Conservation (phyloP, 192 early-diverging fungal species). For the Gryganskiella cystojenkinii region DNA sequence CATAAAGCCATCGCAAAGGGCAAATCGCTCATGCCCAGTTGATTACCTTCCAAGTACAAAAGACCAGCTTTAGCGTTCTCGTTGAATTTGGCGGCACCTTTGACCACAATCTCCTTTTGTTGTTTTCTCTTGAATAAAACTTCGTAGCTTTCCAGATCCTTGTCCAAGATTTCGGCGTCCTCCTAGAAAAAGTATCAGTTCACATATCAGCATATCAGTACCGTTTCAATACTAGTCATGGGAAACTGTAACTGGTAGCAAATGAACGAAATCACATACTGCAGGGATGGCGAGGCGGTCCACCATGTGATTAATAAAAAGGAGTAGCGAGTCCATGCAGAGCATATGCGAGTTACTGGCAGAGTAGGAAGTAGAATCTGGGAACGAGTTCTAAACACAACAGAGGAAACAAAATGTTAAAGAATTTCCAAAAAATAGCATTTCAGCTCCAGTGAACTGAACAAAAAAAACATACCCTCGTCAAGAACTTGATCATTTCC, state of each 20-base stretch:
- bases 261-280: slow-evolving; percentile 6
- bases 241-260: no score
- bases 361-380: slow-evolving; percentile 75
- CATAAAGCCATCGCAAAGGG: not conserved
- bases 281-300: slow-evolving; percentile 60
- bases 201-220: not conserved
- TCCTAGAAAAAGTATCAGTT: slow-evolving; percentile 12
- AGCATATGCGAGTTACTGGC: slow-evolving; percentile 71
- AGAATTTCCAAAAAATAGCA: no score
- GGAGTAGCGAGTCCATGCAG: slow-evolving; percentile 77
- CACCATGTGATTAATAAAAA: slow-evolving; percentile 77
- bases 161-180: slow-evolving; percentile 27
- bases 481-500: slow-evolving; percentile 80
- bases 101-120: slow-evolving; percentile 83
- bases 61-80: slow-evolving; percentile 88
- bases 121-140: slow-evolving; percentile 60
- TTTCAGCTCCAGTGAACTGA: no score
- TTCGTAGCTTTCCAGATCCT: slow-evolving; percentile 23
- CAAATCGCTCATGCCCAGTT: not conserved
- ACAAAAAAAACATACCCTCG: slow-evolving; percentile 71
- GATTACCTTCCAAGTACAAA: slow-evolving; percentile 76
- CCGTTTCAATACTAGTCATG: no score
- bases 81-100: slow-evolving; percentile 88
- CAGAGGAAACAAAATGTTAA: no score
- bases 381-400: slow-evolving; percentile 78